phyloP scores from a whole-genome alignment of 1,284 basidiomycete genomes.

The Pterulicium gracile region DNA sequence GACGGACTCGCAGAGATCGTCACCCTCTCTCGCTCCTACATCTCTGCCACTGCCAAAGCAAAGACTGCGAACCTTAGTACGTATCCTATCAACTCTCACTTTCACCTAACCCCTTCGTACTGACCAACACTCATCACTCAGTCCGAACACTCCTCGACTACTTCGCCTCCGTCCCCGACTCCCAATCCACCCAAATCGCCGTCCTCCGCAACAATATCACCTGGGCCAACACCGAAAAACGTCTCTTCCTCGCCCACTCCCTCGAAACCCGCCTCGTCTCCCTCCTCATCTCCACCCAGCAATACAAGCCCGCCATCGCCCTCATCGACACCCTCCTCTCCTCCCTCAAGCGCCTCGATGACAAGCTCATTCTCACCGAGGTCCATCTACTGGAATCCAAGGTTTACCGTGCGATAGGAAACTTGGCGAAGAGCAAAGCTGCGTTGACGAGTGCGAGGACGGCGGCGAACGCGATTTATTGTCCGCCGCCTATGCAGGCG shows the following conservation, averaged over 20 bases:
- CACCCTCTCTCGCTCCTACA: slow-evolving; percentile 79
- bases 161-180: slow-evolving; percentile 72
- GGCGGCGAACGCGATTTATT: slow-evolving; percentile 96
- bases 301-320: slow-evolving; percentile 72
- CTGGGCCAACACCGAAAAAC: slow-evolving; percentile 89
- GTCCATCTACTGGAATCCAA: slow-evolving; percentile 91
- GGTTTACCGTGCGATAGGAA: slow-evolving; percentile 87
- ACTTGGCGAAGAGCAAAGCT: slow-evolving; percentile 92
- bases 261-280: slow-evolving; percentile 82
- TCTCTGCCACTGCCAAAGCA: slow-evolving; percentile 93
- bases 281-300: slow-evolving; percentile 19
- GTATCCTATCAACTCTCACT: too few relatives aligned
- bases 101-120: slow-evolving; percentile 4
- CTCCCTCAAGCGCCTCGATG: slow-evolving; percentile 89
- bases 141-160: slow-evolving; percentile 89
- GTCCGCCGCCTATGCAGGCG: slow-evolving; percentile 88
- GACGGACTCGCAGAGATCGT: slow-evolving; percentile 82
- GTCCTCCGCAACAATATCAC: slow-evolving; percentile 86
- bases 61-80: slow-evolving; percentile 95
- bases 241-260: slow-evolving; percentile 92
- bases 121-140: slow-evolving; percentile 20
- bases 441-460: slow-evolving; percentile 89
- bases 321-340: slow-evolving; percentile 82
- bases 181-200: slow-evolving; percentile 72
- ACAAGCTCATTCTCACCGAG: slow-evolving; percentile 97